Evolutionary conservation across 768 basidiomycete genomes (phyloP), one percentile per base, ranked within the genome.

Genomic region (Trametes cingulata): DNA sequence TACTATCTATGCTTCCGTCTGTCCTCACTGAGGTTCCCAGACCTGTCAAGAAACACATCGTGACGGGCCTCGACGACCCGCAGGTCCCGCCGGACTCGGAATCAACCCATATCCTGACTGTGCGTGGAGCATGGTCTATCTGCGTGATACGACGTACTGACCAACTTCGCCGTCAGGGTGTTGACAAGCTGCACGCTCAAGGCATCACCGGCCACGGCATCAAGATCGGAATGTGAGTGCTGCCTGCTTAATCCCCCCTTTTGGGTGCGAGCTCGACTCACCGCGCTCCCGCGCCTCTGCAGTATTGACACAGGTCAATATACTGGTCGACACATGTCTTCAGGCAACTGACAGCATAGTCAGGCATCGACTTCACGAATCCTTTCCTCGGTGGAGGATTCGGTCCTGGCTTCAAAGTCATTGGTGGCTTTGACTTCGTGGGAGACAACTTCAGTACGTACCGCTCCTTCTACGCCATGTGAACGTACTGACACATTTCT

Each of bases 161-260:
- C 20, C 24, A 9, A 2, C 45, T 46, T 10, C 45, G 22, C 19
- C 6, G 13, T 20, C 37, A 85, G 82, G 83, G 85, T 19, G 87
- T 88, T 1, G 83, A 88, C 65, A 82, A 80, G 60, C 76, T 87
- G 19, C 87, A 90, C 67, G 84, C 84, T 6, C 67, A 79, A 61
- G 87, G 86, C 0, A 78, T 85, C 65, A 76, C 77, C 25, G 88
- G 90, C 13, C 78, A 78, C 40, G 87, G 87, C 2, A 75, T 88
- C 69, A 87, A 86, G 65, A 79, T 91, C 55, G 88, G 80, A 61
- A 83, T 89, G 83, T 84, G 57, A 69, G 82, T 63, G 24, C 22
- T 14, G n/a, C n/a, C n/a, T 20, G 17, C 7, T 12, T 9, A 35
- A 24, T 9, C 12, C 10, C 8, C 12, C 17, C 13, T 22, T 13